Base-by-base conservation (phyloP, 2,329 filamentous ascomycete species). In the Phialemonium atrogriseum region DNA sequence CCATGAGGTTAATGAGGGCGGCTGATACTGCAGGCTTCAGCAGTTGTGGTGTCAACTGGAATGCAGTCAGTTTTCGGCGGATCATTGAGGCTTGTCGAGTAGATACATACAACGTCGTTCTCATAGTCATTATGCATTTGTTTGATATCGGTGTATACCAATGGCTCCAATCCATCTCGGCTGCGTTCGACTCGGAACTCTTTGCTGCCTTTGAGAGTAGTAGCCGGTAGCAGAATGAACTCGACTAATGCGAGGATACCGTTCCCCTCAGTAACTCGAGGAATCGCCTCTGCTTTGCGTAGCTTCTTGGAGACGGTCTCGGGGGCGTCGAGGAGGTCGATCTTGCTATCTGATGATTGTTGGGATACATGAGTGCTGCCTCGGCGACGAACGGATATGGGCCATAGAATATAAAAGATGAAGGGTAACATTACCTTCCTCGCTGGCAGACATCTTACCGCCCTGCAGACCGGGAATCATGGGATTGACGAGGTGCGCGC, bases 381-480 rank as follows among this genome's bases (percentile, higher is more conserved):
- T n/a, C n/a, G n/a, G n/a, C n/a, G n/a, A n/a, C n/a, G n/a, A n/a
- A n/a, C n/a, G n/a, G n/a, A n/a, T n/a, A n/a, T n/a, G n/a, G n/a
- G n/a, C n/a, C n/a, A n/a, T n/a, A n/a, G n/a, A n/a, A n/a, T n/a
- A n/a, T n/a, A n/a, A n/a, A n/a, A n/a, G n/a, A n/a, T n/a, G n/a
- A n/a, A n/a, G n/a, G n/a, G n/a, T n/a, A n/a, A n/a, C n/a, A n/a
- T n/a, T n/a, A n/a, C n/a, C n/a, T n/a, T 75, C 60, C 37, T 80
- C 76, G 48, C 76, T 81, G n/a, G 79, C 73, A 49, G 74, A 80
- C 86, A 94, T 94, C 67, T 95, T 95, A 41, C 77, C 81, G 23
- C 85, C 76, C 40, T 76, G 80, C 9, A 96, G 65, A 24, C 91
- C 89, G 1, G 88, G 80, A 12, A 96, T 83, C 82, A 96, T 94